Conservation (phyloP, 2,329 filamentous ascomycete genomes). For the Elsinoe fawcettii region DNA sequence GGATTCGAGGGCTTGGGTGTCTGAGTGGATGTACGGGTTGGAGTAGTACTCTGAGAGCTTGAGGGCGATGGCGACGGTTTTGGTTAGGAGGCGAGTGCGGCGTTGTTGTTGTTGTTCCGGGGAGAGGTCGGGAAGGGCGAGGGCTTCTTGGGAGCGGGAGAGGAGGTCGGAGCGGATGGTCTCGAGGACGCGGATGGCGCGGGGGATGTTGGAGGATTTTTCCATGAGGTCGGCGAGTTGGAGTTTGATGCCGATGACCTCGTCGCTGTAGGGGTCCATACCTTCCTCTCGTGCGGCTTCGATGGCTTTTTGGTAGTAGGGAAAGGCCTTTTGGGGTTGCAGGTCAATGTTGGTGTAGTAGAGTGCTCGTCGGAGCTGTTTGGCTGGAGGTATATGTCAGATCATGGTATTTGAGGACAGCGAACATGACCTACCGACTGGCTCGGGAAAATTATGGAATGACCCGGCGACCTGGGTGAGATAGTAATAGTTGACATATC, state of each 20-base stretch:
- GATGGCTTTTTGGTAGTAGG: slow-evolving; percentile 76
- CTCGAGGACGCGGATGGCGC: slow-evolving; percentile 70
- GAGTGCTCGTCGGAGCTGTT: slow-evolving; percentile 71
- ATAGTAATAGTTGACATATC: slow-evolving; percentile 43
- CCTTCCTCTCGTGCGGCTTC: slow-evolving; percentile 62
- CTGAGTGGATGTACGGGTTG: slow-evolving; percentile 64
- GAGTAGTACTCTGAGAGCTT: slow-evolving; percentile 82
- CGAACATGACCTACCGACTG: slow-evolving; percentile 23
- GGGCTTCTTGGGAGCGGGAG: slow-evolving; percentile 24
- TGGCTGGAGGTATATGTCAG: slow-evolving; percentile 39
- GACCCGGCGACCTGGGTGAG: slow-evolving; percentile 39
- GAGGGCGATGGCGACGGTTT: slow-evolving; percentile 65
- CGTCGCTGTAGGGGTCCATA: slow-evolving; percentile 84
- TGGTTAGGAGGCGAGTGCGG: slow-evolving; percentile 58
- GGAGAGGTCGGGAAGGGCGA: slow-evolving; percentile 47
- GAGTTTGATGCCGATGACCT: slow-evolving; percentile 82
- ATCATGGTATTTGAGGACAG: slow-evolving; percentile 34
- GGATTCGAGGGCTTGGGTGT: slow-evolving; percentile 64
- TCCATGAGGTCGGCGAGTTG: slow-evolving; percentile 74
- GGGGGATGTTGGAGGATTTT: slow-evolving; percentile 60
- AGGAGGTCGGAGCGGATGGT: slow-evolving; percentile 63
- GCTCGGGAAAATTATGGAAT: slow-evolving; percentile 55
- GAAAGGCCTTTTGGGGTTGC: slow-evolving; percentile 68
- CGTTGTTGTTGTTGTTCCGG: slow-evolving; percentile 36
- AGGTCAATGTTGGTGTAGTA: slow-evolving; percentile 76